These are phyloP conservation scores for Mycosarcoma mackinlayi DNA, from an alignment of 1,284 basidiomycete species.

Conservation along the genomic window DNA sequence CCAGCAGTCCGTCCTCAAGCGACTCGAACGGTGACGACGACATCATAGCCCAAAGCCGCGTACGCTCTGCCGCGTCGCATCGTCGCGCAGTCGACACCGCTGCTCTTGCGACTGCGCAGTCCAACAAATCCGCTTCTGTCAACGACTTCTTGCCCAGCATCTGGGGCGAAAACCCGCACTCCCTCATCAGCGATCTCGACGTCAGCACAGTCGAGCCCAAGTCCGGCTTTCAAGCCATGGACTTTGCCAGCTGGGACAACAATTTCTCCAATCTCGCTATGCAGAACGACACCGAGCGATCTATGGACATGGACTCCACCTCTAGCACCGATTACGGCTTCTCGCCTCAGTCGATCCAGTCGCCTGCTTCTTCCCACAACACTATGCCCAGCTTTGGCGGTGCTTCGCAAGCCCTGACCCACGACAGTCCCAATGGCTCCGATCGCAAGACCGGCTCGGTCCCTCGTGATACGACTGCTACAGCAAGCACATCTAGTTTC, in stretches of 20 bases:
- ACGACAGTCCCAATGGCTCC: slow-evolving; percentile 43
- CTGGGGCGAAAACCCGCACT: slow-evolving; percentile 29
- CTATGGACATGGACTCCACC: slow-evolving; percentile 50
- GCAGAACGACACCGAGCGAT: slow-evolving; percentile 36
- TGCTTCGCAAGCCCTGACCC: slow-evolving; percentile 27
- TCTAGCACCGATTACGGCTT: slow-evolving; percentile 46
- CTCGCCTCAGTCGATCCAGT: slow-evolving; percentile 43
- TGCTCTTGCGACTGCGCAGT: background rate
- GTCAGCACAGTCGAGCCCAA: slow-evolving; percentile 16
- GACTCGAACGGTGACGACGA: slow-evolving; percentile 49
- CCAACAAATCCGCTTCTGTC: background rate
- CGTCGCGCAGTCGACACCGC: slow-evolving; percentile 13
- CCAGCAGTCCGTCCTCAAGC: slow-evolving; percentile 46
- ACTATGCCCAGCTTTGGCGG: slow-evolving; percentile 30
- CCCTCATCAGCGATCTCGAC: slow-evolving; percentile 19
- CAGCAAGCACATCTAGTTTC: slow-evolving; percentile 26
- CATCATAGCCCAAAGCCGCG: slow-evolving; percentile 14
- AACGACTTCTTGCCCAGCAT: slow-evolving; percentile 37
- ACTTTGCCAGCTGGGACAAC: slow-evolving; percentile 40
- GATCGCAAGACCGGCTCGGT: slow-evolving; percentile 44
- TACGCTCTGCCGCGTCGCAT: slow-evolving; percentile 11
- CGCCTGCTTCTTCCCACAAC: slow-evolving; percentile 43
- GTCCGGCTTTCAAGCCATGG: slow-evolving; percentile 30
- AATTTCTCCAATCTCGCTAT: slow-evolving; percentile 24
- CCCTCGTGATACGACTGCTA: slow-evolving; percentile 7